Base-by-base conservation (phyloP, 331 rosid species). In the Cydonia oblonga region DNA sequence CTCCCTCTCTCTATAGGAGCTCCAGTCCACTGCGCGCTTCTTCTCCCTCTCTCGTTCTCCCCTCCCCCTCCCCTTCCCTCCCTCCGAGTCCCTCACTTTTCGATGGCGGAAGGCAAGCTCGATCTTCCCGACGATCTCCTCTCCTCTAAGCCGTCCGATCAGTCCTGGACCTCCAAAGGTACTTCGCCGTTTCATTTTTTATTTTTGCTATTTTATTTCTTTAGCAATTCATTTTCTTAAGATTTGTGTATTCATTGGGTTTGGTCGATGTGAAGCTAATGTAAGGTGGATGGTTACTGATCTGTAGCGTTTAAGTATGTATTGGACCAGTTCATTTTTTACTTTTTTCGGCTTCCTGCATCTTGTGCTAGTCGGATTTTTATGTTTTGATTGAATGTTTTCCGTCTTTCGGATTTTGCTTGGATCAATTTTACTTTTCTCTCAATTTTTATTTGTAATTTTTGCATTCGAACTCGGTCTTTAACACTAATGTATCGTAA, bases 21-120 rank as follows among this genome's bases (percentile, higher is more conserved):
- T 68, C 33, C 70, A 52, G 46, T 35, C 78, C 71, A 9, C 29
- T 23, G 49, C 53, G 60, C 51, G 73, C 66, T 32, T 66, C 66
- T 32, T 61, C 78, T 60, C 69, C 19, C 10, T 52, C 16, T 46
- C 76, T 64, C 74, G 61, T 22, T 69, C 81, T 57, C 74, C 60
- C 51, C 62, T 40, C 66, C 74, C 60, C 51, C 62, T 40, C 66
- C 66, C 70, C 62, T 1, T 33, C 38, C 40, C 81, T 81, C 40
- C 26, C 26, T 63, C 33, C 28, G 7, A 35, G 20, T 64, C 19
- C 53, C 29, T 30, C 30, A 63, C 80, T 20, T 12, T 57, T 65
- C 60, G 24, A 86, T 86, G 90, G 90, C 87, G 57, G 86, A 86
- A 72, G 76, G 83, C 64, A 86, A 86, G 74, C 70, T 83, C 83